Percentiles rank a stretch among this genome's conserved stretches.
These are phyloP conservation scores for Boletus vinaceobasis DNA, from an alignment of 768 basidiomycete species.

Conservation along the genomic window DNA sequence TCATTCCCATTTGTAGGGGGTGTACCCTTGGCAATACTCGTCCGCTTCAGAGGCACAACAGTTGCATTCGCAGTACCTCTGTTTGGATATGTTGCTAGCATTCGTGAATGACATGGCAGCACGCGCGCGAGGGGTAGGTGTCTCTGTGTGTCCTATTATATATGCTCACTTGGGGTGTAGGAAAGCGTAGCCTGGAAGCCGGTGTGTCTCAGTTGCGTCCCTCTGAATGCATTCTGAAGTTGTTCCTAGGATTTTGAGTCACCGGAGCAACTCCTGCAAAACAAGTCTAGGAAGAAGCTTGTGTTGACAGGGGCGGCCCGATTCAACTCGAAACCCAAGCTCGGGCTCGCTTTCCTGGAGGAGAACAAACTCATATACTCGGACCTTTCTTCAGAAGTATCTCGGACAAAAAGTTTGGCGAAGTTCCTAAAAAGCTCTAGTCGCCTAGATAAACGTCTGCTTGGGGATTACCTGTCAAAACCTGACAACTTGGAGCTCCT, in stretches of 20 bases:
- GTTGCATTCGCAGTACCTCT: constrained; percentile 79
- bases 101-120: constrained; percentile 87
- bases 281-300: constrained; percentile 83
- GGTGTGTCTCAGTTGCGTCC: constrained; percentile 38
- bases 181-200: constrained; percentile 56
- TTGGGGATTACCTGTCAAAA: constrained; percentile 91
- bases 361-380: constrained; percentile 86
- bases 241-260: constrained; percentile 48
- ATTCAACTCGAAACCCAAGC: constrained; percentile 93
- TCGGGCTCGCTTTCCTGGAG: constrained; percentile 85
- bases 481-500: constrained; percentile 84
- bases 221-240: constrained; percentile 1
- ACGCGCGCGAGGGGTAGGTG: constrained; percentile 50
- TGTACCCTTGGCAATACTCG: constrained; percentile 67
- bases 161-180: constrained; percentile 27
- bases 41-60: constrained; percentile 61
- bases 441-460: constrained; percentile 84
- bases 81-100: constrained; percentile 80
- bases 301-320: constrained; percentile 78
- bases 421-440: constrained; percentile 81
- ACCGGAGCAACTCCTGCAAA: constrained; percentile 55
- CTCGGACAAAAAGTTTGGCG: constrained; percentile 70
- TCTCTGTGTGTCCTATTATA: constrained; percentile 2
- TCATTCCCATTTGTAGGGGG: constrained; percentile 49
- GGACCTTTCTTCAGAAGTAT: constrained; percentile 52